Conservation (phyloP, 257 asterid genomes). For the Paraleonurus japonicus region DNA sequence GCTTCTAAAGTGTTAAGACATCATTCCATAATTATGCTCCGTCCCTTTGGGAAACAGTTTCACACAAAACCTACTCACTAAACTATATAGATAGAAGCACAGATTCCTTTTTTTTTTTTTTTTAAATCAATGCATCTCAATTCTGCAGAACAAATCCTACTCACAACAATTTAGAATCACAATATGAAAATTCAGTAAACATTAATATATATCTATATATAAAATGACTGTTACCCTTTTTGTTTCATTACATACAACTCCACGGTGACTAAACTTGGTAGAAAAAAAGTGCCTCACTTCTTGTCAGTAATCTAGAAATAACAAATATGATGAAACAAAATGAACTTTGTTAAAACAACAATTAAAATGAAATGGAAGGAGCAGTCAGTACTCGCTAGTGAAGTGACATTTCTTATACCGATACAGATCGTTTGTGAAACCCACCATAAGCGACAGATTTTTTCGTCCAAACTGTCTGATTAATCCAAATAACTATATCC, state of each 20-base stretch:
- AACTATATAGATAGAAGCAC: no score
- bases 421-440: neutral
- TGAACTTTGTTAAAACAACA: neutral
- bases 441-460: neutral
- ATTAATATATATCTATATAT: neutral
- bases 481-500: conserved; percentile 1
- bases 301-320: neutral
- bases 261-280: neutral
- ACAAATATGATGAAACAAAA: neutral
- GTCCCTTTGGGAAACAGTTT: no score
- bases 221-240: neutral
- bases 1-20: no score
- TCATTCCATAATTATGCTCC: no score
- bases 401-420: conserved; percentile 2
- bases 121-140: neutral
- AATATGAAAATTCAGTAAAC: neutral
- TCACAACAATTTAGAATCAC: neutral
- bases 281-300: neutral
- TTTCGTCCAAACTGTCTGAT: neutral
- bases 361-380: neutral
- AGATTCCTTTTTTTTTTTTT: no score
- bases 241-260: neutral
- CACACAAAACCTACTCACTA: no score
- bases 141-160: neutral
- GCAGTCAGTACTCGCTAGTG: neutral